Evolutionary conservation across 192 early-diverging fungal species (phyloP).

Genomic region (Dissophora globulifera): DNA sequence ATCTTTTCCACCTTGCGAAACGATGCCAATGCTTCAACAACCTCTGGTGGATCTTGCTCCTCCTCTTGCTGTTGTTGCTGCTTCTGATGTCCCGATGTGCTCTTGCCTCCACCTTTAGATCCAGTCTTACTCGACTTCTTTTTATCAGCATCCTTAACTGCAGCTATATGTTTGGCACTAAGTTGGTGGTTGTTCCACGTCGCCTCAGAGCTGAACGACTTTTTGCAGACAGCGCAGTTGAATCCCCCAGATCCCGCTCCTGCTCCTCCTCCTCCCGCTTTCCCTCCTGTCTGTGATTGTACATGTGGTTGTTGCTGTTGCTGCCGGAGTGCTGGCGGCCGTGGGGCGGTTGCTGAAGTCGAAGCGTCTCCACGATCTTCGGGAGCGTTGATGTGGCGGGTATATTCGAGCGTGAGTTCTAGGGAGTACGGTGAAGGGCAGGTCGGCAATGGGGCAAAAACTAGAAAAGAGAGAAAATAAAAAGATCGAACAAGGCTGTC

Average conservation of each 20-base stretch:
- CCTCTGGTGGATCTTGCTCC: slow-evolving; percentile 31
- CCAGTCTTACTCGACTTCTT: slow-evolving; percentile 8
- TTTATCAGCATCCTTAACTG: slow-evolving; percentile 52
- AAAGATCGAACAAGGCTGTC: neutral
- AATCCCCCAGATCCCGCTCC: too few species aligned
- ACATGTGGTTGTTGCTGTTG: neutral
- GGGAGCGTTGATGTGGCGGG: slow-evolving; percentile 3
- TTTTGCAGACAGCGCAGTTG: slow-evolving; percentile 60
- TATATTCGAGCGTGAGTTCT: slow-evolving; percentile 29
- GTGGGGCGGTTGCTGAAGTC: neutral
- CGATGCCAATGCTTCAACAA: slow-evolving; percentile 28
- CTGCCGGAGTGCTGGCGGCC: neutral
- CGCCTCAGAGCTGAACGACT: slow-evolving; percentile 60
- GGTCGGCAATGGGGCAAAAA: slow-evolving; percentile 27
- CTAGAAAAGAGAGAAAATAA: neutral
- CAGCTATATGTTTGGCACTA: slow-evolving; percentile 61
- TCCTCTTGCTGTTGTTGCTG: neutral
- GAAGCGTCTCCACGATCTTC: neutral
- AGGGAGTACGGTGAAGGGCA: slow-evolving; percentile 32
- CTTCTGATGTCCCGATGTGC: neutral
- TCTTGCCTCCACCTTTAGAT: slow-evolving; percentile 18
- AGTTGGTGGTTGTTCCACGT: slow-evolving; percentile 60
- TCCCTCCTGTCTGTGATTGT: slow-evolving; percentile 3
- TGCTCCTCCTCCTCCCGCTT: too few species aligned
- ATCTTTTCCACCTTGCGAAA: slow-evolving; percentile 39